A percentile compares a stretch with the other conserved stretches of the same genome.
Evolutionary conservation across 1,284 basidiomycete species (phyloP).

Genomic region (Sporisorium reilianum): DNA sequence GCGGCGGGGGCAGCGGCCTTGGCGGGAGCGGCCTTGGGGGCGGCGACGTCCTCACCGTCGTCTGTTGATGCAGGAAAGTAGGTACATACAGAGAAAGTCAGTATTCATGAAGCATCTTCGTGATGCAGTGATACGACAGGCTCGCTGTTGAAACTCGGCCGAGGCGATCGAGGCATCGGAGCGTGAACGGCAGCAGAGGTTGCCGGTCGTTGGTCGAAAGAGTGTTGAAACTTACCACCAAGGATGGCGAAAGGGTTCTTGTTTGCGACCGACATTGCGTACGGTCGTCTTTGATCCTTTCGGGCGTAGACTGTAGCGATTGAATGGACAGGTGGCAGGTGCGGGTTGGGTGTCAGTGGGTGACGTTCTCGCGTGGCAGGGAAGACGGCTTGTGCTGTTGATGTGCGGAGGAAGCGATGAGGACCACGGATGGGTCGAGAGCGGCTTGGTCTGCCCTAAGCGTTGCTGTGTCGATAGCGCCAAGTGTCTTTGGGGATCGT

Average conservation of each 20-base stretch:
- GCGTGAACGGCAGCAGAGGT: not conserved
- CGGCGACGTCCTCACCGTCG: constrained; percentile 58
- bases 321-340: not conserved
- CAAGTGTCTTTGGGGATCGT: no score
- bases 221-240: constrained; percentile 55
- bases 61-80: constrained; percentile 22
- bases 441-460: not conserved
- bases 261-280: constrained; percentile 69
- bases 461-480: not conserved
- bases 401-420: not conserved
- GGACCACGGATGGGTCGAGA: not conserved
- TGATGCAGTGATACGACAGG: not conserved
- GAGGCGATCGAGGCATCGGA: not conserved
- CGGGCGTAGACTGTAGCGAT: constrained; percentile 35
- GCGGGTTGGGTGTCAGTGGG: constrained; percentile 16
- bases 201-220: not conserved
- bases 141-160: not conserved
- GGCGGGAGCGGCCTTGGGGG: constrained; percentile 58
- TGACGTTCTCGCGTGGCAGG: not conserved
- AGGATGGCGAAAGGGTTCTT: constrained; percentile 69
- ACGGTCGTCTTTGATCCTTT: constrained; percentile 57
- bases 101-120: not conserved
- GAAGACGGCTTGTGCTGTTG: no score
- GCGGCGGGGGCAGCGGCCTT: constrained; percentile 57
- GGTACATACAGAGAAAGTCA: constrained; percentile 14